Percentiles rank a stretch among this genome's conserved stretches.
Conservation (phyloP, 1,284 basidiomycete species). For the Ustilago loliicola region DNA sequence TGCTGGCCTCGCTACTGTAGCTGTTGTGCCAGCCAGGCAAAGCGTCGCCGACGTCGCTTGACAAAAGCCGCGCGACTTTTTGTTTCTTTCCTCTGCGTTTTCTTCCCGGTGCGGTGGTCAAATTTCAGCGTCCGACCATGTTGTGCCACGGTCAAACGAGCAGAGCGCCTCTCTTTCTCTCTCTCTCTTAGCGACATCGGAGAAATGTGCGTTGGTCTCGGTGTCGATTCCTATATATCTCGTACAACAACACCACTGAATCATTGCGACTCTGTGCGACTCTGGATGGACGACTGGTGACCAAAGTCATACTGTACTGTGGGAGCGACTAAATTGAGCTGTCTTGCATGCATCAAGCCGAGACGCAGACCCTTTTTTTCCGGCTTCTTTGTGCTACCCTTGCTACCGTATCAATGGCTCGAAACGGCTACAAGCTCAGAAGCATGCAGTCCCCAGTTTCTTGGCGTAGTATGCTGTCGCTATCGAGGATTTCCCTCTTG, state of each 20-base stretch:
- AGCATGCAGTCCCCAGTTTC: not conserved
- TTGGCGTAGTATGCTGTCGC: not conserved
- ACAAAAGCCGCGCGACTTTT: conserved; percentile 6
- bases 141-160: not conserved
- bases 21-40: not conserved
- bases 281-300: too few relatives aligned
- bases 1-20: too few relatives aligned
- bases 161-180: not conserved
- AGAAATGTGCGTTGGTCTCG: too few relatives aligned
- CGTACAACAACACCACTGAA: too few relatives aligned
- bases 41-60: conserved; percentile 4
- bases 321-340: not conserved
- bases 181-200: not conserved
- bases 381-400: not conserved
- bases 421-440: too few relatives aligned
- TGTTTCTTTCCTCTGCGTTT: not conserved
- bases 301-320: too few relatives aligned
- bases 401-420: too few relatives aligned
- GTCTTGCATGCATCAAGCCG: conserved; percentile 1
- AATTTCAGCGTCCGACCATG: conserved; percentile 1
- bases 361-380: not conserved
- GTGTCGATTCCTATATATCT: too few relatives aligned
- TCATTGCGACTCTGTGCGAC: too few relatives aligned
- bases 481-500: too few relatives aligned
- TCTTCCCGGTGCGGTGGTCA: not conserved